A percentile compares a stretch with the other conserved stretches of the same genome.
Conservation (phyloP, 2,329 filamentous ascomycete genomes). For the Diaporthe citriasiana region DNA sequence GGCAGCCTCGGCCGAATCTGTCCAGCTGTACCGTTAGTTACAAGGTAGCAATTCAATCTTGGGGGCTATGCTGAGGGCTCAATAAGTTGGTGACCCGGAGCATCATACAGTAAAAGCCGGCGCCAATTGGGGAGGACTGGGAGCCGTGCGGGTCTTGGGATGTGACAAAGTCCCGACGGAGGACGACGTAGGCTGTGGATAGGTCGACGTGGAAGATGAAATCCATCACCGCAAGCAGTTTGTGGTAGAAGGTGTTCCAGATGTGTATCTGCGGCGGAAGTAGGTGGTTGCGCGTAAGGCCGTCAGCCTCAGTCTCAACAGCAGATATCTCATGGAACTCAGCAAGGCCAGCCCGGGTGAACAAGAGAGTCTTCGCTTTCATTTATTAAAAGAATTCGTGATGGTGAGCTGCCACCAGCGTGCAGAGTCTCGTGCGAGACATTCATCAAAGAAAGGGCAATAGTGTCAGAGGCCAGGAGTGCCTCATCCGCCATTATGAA, state of each 20-base stretch:
- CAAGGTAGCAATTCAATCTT: too few relatives aligned
- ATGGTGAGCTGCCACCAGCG: not conserved
- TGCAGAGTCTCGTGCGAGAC: slow-evolving; percentile 27
- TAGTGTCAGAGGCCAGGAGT: not conserved
- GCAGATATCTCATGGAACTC: slow-evolving; percentile 45
- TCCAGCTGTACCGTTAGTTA: not conserved
- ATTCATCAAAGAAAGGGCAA: slow-evolving; percentile 45
- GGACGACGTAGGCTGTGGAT: slow-evolving; percentile 39
- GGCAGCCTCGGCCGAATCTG: slow-evolving; percentile 37
- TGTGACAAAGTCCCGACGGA: slow-evolving; percentile 37
- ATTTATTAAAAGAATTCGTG: not conserved
- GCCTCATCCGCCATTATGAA: slow-evolving; percentile 1
- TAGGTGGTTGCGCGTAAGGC: slow-evolving; percentile 3
- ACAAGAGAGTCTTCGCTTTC: not conserved
- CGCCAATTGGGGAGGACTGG: slow-evolving; percentile 32
- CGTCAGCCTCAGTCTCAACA: slow-evolving; percentile 4
- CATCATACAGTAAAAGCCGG: slow-evolving; percentile 32
- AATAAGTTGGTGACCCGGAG: not conserved
- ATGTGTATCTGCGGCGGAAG: not conserved
- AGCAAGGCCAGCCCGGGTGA: slow-evolving; percentile 52
- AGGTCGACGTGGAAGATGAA: slow-evolving; percentile 43
- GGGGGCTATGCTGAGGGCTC: not conserved
- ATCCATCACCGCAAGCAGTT: slow-evolving; percentile 35
- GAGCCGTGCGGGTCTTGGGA: slow-evolving; percentile 25
- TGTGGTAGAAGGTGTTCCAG: not conserved